Evolutionary conservation across 176 grass and related monocot genomes (phyloP).

Genomic region (Tuctoria greenei): DNA sequence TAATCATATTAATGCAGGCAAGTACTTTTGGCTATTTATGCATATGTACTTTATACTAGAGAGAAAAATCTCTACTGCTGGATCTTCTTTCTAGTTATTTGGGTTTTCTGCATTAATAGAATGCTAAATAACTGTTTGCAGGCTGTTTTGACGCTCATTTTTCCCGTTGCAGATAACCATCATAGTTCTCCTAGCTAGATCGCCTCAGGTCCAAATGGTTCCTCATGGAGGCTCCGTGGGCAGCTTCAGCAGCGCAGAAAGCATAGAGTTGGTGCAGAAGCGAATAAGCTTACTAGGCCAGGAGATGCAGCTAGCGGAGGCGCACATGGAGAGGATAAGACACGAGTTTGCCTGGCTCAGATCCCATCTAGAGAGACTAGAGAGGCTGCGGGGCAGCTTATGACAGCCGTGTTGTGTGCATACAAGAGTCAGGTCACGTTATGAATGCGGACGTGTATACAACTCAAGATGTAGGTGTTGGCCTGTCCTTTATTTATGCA

Average conservation of each 20-base stretch:
- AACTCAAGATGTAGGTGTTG: neutral
- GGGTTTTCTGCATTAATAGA: neutral
- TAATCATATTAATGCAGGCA: slow-evolving; percentile 85
- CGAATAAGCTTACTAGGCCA: slow-evolving; percentile 65
- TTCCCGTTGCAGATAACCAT: slow-evolving; percentile 61
- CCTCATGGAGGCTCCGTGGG: slow-evolving; percentile 38
- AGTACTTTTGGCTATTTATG: slow-evolving; percentile 28
- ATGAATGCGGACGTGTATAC: neutral
- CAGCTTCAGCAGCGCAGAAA: slow-evolving; percentile 45
- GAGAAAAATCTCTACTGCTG: neutral
- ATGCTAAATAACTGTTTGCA: neutral
- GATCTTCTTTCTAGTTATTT: neutral
- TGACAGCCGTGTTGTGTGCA: slow-evolving; percentile 5
- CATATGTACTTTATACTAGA: neutral
- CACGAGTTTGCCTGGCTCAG: slow-evolving; percentile 75
- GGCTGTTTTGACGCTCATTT: neutral
- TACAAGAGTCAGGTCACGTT: neutral
- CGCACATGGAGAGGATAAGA: slow-evolving; percentile 73
- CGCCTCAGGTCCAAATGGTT: slow-evolving; percentile 65
- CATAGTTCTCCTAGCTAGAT: slow-evolving; percentile 72
- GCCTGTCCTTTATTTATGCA: neutral
- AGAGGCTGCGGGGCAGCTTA: slow-evolving; percentile 49
- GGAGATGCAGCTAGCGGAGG: slow-evolving; percentile 68
- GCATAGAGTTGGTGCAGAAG: slow-evolving; percentile 61
- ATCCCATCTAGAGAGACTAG: slow-evolving; percentile 55